phyloP scores from a whole-genome alignment of 495 filamentous ascomycete genomes.

The Penicillium mononematosum region DNA sequence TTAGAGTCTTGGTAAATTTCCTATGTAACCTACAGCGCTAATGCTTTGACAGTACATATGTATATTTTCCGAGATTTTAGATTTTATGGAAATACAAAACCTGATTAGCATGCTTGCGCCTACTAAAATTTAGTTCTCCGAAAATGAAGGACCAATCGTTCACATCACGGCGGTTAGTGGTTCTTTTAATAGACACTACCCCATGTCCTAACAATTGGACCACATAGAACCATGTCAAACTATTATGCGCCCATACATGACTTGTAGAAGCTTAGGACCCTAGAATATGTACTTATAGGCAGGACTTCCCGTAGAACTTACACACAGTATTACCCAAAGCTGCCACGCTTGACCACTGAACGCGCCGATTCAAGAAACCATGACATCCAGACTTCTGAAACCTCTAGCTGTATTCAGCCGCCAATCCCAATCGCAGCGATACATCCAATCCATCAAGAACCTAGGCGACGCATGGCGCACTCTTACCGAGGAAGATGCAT shows the following conservation, averaged over 20 bases:
- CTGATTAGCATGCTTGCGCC: background rate
- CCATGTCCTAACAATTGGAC: too few relatives aligned
- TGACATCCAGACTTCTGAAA: too few relatives aligned
- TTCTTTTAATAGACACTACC: background rate
- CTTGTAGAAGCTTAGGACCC: too few relatives aligned
- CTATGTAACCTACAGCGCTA: background rate
- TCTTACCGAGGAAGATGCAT: background rate
- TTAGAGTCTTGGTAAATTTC: background rate
- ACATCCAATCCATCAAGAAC: background rate
- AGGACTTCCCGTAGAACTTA: too few relatives aligned
- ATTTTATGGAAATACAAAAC: background rate
- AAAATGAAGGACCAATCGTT: background rate
- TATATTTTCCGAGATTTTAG: background rate
- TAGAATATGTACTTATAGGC: too few relatives aligned
- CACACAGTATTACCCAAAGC: too few relatives aligned
- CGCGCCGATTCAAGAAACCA: too few relatives aligned
- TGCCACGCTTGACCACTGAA: too few relatives aligned
- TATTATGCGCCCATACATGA: too few relatives aligned
- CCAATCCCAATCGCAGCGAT: background rate
- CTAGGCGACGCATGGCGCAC: background rate
- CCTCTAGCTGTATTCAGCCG: too few relatives aligned
- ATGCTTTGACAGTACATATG: background rate
- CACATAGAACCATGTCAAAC: too few relatives aligned
- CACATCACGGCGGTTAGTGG: background rate
- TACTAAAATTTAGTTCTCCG: background rate